Base-by-base conservation (phyloP, 2,329 filamentous ascomycete genomes). In the Colletotrichum orbiculare region DNA sequence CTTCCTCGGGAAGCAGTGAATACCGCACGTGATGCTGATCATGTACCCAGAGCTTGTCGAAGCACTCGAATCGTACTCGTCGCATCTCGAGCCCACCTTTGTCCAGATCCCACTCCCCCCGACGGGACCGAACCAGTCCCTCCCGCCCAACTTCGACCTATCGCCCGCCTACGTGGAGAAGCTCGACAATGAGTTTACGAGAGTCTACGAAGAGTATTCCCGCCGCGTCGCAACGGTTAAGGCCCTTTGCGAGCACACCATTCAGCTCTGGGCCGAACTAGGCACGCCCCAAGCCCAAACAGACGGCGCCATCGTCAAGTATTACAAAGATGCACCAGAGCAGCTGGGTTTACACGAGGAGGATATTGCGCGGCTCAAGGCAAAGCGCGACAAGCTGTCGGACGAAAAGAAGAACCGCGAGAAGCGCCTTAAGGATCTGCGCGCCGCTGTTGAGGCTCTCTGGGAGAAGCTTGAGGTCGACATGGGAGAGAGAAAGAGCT, bases 201-300 rank as follows among this genome's bases (percentile, higher is more conserved):
- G 94, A 66, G 93, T 99, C 17, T 98, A 98, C 78, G 94, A 98
- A 73, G 96, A 99, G 80, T 99, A 98, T 79, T 93, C 90, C 47
- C 91, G 89, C 69, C 92, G 96, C 52, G 84, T 97, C 48, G 85
- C 86, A 37, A 88, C 87, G 0, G 94, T 98, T 12, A 89, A 93
- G 76, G 79, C 88, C 17, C 78, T 93, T 3, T 89, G 89, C 45
- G 92, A 97, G 72, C 89, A 96, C 67, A 95, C 97, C 65, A 96
- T 99, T 72, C 91, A 93, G 71, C 85, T 99, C 0, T 99, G 96
- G 94, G 95, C 93, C 0, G 96, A 99, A 77, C 87, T 99, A 9
- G 96, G 96, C 47, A 97, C 92, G 1, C 94, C 96, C 0, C 94
- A 97, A 75, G 93, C 92, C 35, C 95, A 98, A 76, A 96, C 95